phyloP scores from a whole-genome alignment of 192 early-diverging fungal genomes.

The Coemansia sp. region DNA sequence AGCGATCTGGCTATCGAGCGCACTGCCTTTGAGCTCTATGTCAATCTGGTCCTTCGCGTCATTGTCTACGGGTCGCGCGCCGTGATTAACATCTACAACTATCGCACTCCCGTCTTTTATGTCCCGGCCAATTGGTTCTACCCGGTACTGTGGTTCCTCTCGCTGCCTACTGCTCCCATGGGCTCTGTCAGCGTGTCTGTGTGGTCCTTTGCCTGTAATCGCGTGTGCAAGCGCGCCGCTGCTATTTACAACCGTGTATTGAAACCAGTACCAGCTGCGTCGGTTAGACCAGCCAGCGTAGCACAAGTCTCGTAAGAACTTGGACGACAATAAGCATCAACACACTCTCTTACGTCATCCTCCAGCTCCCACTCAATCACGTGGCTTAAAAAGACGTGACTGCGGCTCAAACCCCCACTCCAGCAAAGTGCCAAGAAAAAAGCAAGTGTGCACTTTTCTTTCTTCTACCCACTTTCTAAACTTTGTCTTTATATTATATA shows the following conservation, averaged over 20 bases:
- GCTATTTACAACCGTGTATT: slow-evolving; percentile 32
- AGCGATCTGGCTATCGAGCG: slow-evolving; percentile 68
- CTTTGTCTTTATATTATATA: not conserved
- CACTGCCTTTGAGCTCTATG: slow-evolving; percentile 79
- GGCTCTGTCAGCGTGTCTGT: slow-evolving; percentile 77
- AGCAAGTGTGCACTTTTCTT: not conserved
- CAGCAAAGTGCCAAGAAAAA: slow-evolving; percentile 6
- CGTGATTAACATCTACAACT: slow-evolving; percentile 68
- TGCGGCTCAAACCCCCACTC: not conserved
- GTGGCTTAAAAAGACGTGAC: not conserved
- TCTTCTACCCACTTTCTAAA: not conserved
- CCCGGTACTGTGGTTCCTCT: slow-evolving; percentile 67
- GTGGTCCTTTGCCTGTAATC: slow-evolving; percentile 79
- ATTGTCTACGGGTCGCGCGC: slow-evolving; percentile 66
- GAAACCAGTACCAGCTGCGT: slow-evolving; percentile 12
- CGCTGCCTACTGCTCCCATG: slow-evolving; percentile 76
- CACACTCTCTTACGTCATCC: not conserved
- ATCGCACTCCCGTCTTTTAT: slow-evolving; percentile 74
- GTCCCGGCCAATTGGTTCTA: slow-evolving; percentile 80
- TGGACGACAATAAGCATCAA: not conserved
- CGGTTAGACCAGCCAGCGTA: not conserved
- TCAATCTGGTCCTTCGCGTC: slow-evolving; percentile 71
- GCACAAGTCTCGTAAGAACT: not conserved
- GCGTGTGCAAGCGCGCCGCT: slow-evolving; percentile 58
- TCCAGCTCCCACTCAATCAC: not conserved